Base-by-base conservation (phyloP, 371 early-diverging fungal species). In the Cokeromyces recurvatus region DNA sequence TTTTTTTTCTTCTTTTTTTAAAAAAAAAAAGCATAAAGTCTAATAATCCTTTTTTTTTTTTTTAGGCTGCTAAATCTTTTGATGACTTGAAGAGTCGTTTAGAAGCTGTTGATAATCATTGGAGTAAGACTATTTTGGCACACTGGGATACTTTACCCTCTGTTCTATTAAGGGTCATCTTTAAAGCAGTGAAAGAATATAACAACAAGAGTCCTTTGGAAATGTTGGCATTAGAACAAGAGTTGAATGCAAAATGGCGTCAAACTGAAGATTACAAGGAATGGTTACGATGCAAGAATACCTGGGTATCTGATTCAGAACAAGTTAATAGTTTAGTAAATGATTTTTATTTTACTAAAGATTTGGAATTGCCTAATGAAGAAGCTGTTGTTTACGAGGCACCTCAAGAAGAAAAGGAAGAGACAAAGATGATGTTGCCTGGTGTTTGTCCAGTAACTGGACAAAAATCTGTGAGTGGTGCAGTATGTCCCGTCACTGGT, bases 231-330 rank as follows among this genome's bases (percentile, higher is more conserved):
- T 29, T 71, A 3, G 71, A 74, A 54, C 27, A 44, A 15, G 35
- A 23, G 4, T 25, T 74, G 20, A 70, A 70, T 31, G 44, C 46
- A 5, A 56, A 60, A 35, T 74, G 75, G 75, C 49, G 75, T 11
- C 57, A 55, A 20, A 57, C 62, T 2, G 36, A 53, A 8, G 67
- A 74, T 27, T 74, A 66, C 32, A 43, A 58, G 19, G 34, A 22
- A 55, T 73, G 64, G 66, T 8, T 55, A 14, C 23, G 22, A 34
- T 37, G 29, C 8, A 23, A 36, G 12, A 17, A 24, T 20, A 22
- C 29, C 5, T 46, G 48, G 47, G 40, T 46, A 3, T 8, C 17
- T 24, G 43, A 50, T 24, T 27, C 44, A 34, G 40, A 32, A 11
- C 6, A 38, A 1, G 48, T 47, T 27, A 48, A 51, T 14, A 31